Conservation (phyloP, 2,329 filamentous ascomycete genomes). For the Pseudogymnoascus sp. region DNA sequence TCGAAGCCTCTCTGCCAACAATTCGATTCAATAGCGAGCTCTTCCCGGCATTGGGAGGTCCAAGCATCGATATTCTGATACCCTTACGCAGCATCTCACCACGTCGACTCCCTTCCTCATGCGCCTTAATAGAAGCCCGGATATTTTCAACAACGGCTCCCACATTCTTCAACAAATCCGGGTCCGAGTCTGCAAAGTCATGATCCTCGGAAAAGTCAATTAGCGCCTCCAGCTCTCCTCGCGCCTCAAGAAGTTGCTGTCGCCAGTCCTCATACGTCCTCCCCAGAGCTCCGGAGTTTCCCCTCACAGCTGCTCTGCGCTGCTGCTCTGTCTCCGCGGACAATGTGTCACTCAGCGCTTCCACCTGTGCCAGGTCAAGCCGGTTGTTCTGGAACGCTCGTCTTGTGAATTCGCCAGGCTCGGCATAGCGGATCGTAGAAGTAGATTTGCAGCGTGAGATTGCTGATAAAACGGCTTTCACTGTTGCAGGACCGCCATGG, state of each 20-base stretch:
- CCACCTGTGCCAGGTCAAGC: slow-evolving; percentile 77
- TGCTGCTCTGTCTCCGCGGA: slow-evolving; percentile 83
- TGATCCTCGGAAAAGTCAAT: slow-evolving; percentile 98
- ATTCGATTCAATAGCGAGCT: slow-evolving; percentile 87
- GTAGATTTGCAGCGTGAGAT: slow-evolving; percentile 42
- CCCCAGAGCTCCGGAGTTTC: slow-evolving; percentile 61
- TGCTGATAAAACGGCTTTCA: slow-evolving; percentile 74
- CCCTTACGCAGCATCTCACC: slow-evolving; percentile 79
- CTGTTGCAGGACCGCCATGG: slow-evolving; percentile 84
- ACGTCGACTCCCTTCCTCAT: slow-evolving; percentile 68
- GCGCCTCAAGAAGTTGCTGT: slow-evolving; percentile 63
- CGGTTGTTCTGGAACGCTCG: slow-evolving; percentile 83
- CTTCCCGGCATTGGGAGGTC: slow-evolving; percentile 90
- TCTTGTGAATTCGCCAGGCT: slow-evolving; percentile 90
- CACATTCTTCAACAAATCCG: slow-evolving; percentile 62
- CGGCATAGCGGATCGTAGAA: slow-evolving; percentile 66
- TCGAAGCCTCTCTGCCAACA: slow-evolving; percentile 86
- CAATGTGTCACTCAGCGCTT: slow-evolving; percentile 54
- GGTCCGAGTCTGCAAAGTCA: slow-evolving; percentile 84
- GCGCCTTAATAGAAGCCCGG: slow-evolving; percentile 52
- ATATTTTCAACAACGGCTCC: slow-evolving; percentile 54
- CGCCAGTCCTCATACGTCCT: slow-evolving; percentile 79
- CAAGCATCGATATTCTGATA: slow-evolving; percentile 77
- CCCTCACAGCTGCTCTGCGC: slow-evolving; percentile 74
- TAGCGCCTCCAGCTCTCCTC: slow-evolving; percentile 86